Evolutionary conservation across 208 protist genomes (phyloP), one percentile per base, ranked within the genome.

Genomic region (Strigomonas galati): DNA sequence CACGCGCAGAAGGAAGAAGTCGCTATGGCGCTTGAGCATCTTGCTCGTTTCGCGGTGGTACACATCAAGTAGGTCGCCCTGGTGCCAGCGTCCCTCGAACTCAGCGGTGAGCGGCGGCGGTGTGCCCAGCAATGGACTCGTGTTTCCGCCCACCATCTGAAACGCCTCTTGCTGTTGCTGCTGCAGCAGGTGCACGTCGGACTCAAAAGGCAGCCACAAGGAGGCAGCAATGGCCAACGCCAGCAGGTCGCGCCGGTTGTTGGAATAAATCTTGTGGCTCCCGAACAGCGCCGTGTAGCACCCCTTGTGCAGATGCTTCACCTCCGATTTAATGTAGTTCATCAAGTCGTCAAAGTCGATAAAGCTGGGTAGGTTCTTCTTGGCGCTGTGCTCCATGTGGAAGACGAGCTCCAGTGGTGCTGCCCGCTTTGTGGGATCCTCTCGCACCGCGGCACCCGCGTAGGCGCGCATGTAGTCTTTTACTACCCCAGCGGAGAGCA

Each of bases 401-500:
- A 84, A 78, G 23, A 19, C 65, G 4, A 84, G 69, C 62, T 84
- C 69, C 19, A 84, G 71, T 19, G 78, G 60, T 6, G 71, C 71
- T 74, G 58, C 15, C 64, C 70, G 9, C 4, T 4, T 40, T 10
- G 35, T 10, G 35, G 35, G 7, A 10, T 40, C 35, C 7, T 40
- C 35, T 4, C 4, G 35, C 35, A 40, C 4, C 35, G 35, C 35
- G 35, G 10, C 35, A 40, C 35, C 35, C 7, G 35, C 10, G 35
- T 40, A 40, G 35, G 7, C 35, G 35, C 10, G 35, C 14, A 88
- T 69, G 53, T 81, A 85, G 54, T 93, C 87, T 30, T 87, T 85
- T 0, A 93, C 75, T 0, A 73, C 83, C 2, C 87, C 87, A 27
- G 79, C 75, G 0, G 87, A 81, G 51, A 87, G 87, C 6, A 81